Evolutionary conservation across 495 filamentous ascomycete genomes (phyloP).

Genomic region (Aspergillus egyptiacus): DNA sequence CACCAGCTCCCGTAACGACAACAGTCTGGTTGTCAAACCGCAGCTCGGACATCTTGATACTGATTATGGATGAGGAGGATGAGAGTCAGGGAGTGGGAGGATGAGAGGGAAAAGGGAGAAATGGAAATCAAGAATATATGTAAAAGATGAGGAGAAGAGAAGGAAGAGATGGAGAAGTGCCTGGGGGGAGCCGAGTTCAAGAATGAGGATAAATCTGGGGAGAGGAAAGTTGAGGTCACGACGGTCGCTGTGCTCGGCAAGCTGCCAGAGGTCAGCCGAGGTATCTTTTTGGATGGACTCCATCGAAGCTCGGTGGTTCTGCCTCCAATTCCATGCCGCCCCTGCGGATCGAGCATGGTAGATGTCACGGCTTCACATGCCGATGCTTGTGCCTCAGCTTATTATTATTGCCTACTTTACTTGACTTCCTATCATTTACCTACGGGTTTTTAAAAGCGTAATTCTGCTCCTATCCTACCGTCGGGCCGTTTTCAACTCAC

Average conservation of each 20-base stretch:
- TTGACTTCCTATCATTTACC: neutral
- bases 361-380: slow-evolving; percentile 38
- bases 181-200: slow-evolving; percentile 27
- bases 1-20: slow-evolving; percentile 93
- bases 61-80: slow-evolving; percentile 1
- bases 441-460: too few relatives aligned
- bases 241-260: slow-evolving; percentile 36
- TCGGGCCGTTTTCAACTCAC: neutral
- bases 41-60: slow-evolving; percentile 69
- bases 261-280: slow-evolving; percentile 32
- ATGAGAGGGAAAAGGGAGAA: slow-evolving; percentile 15
- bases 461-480: neutral
- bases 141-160: neutral
- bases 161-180: neutral
- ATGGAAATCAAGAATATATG: slow-evolving; percentile 6
- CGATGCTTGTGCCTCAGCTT: slow-evolving; percentile 21
- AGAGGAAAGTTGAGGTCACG: slow-evolving; percentile 16
- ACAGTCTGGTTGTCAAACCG: slow-evolving; percentile 95
- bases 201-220: slow-evolving; percentile 20
- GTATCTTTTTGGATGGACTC: slow-evolving; percentile 33
- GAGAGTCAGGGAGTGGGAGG: neutral
- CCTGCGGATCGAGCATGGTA: slow-evolving; percentile 18
- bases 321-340: slow-evolving; percentile 18
- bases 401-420: neutral
- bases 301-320: slow-evolving; percentile 23